Evolutionary conservation across 2,329 filamentous ascomycete species (phyloP).

Genomic region (Colletotrichum somersetense): DNA sequence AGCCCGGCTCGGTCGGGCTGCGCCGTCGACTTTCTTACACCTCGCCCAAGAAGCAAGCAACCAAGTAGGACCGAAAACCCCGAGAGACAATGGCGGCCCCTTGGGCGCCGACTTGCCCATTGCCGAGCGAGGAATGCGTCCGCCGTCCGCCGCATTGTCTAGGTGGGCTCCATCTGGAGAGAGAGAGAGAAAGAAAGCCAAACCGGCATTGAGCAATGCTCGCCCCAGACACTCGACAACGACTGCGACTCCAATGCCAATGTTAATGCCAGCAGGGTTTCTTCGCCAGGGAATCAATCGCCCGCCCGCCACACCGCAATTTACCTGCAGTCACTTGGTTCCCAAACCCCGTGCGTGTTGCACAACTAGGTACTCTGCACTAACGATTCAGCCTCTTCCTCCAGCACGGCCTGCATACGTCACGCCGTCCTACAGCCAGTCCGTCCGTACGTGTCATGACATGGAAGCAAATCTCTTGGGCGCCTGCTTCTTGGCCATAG

Average conservation of each 20-base stretch:
- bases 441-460: too few relatives aligned
- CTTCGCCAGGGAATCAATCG: constrained; percentile 21
- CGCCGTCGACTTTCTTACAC: constrained; percentile 1
- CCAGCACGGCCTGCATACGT: constrained; percentile 9
- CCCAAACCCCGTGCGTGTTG: constrained; percentile 4
- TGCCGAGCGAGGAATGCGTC: constrained; percentile 30
- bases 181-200: background rate
- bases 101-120: background rate
- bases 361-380: constrained; percentile 19
- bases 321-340: constrained; percentile 16
- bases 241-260: constrained; percentile 27
- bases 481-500: constrained; percentile 18
- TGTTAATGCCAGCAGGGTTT: constrained; percentile 11
- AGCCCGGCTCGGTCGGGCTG: constrained; percentile 21
- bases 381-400: constrained; percentile 10
- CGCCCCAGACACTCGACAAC: constrained; percentile 6
- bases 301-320: constrained; percentile 34
- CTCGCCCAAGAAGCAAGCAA: background rate
- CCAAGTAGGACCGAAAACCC: background rate
- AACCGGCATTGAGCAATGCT: constrained; percentile 31
- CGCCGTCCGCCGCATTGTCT: constrained; percentile 21
- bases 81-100: constrained; percentile 11
- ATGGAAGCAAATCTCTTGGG: background rate
- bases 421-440: background rate
- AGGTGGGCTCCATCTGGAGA: background rate